Evolutionary conservation across 2,329 filamentous ascomycete species (phyloP).

Genomic region (Botrytis tulipae): DNA sequence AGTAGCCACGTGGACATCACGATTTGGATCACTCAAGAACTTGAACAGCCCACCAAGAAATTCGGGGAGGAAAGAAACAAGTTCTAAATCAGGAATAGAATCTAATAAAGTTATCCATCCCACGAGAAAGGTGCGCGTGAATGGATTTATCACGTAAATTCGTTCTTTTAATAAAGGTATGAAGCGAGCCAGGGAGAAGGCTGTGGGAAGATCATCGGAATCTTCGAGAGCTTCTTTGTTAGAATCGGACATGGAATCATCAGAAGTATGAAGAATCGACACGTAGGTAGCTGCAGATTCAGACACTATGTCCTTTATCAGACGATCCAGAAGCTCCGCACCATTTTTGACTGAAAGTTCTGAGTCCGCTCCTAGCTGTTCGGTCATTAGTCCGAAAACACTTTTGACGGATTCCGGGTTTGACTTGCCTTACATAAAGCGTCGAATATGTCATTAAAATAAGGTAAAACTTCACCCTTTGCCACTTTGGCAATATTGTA

Average conservation of each 20-base stretch:
- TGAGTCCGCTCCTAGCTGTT: slow-evolving; percentile 86
- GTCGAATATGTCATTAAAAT: slow-evolving; percentile 99
- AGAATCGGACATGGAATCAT: slow-evolving; percentile 50
- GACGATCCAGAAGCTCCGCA: slow-evolving; percentile 87
- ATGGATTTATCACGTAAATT: slow-evolving; percentile 91
- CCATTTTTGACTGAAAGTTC: slow-evolving; percentile 98
- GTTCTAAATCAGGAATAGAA: slow-evolving; percentile 92
- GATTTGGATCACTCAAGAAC: slow-evolving; percentile 87
- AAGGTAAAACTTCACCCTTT: slow-evolving; percentile 93
- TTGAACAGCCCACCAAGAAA: slow-evolving; percentile 87
- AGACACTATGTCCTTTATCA: slow-evolving; percentile 94
- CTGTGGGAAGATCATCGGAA: slow-evolving; percentile 65
- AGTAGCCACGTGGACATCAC: slow-evolving; percentile 92
- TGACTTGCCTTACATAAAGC: slow-evolving; percentile 81
- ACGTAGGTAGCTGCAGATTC: slow-evolving; percentile 95
- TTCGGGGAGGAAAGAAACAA: slow-evolving; percentile 87
- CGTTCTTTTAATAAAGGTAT: slow-evolving; percentile 92
- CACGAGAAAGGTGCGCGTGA: slow-evolving; percentile 90
- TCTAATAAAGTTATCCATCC: slow-evolving; percentile 94
- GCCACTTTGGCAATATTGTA: slow-evolving; percentile 99
- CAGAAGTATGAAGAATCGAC: slow-evolving; percentile 71
- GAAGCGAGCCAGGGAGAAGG: slow-evolving; percentile 87
- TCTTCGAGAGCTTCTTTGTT: slow-evolving; percentile 47
- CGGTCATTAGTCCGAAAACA: slow-evolving; percentile 20
- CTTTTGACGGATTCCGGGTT: slow-evolving; percentile 10